Percentiles rank a stretch among this genome's conserved stretches.
These are phyloP conservation scores for Coprinopsis sp. DNA, from an alignment of 768 basidiomycete species.

Conservation along the genomic window DNA sequence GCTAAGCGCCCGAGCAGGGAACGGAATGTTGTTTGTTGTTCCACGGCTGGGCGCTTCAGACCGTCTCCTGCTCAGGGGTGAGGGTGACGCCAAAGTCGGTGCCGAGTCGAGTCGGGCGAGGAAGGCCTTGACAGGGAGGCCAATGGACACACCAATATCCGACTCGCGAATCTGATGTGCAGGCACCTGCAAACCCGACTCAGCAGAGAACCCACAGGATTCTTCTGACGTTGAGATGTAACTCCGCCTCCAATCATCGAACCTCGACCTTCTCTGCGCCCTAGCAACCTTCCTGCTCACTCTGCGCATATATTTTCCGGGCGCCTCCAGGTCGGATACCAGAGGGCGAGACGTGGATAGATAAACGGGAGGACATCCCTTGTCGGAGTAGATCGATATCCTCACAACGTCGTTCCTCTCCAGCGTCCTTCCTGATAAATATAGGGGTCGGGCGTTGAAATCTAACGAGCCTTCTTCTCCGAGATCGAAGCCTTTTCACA, in stretches of 20 bases:
- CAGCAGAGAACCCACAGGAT: too few species aligned
- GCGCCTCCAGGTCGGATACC: constrained; percentile 19
- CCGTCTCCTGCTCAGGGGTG: too few species aligned
- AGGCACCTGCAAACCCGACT: too few species aligned
- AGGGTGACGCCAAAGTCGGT: too few species aligned
- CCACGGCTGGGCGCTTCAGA: too few species aligned
- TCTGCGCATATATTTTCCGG: background rate
- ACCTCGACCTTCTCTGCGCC: background rate
- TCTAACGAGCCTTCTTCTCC: constrained; percentile 16
- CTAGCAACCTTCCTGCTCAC: constrained; percentile 21
- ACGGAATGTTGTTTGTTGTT: too few species aligned
- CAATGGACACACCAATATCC: background rate
- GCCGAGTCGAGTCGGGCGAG: background rate
- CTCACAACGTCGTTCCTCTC: constrained; percentile 13
- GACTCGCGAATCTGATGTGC: background rate
- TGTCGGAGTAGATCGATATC: constrained; percentile 24
- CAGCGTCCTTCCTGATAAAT: background rate
- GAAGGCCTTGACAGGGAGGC: background rate
- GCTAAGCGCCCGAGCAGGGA: background rate
- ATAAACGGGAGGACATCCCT: constrained; percentile 17
- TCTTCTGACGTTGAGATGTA: background rate
- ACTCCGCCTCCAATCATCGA: background rate
- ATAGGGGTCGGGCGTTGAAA: background rate
- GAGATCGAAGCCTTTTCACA: background rate
- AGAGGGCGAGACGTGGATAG: constrained; percentile 26